These are phyloP conservation scores for Ceratobasidium sp. DNA, from an alignment of 1,284 basidiomycete genomes.

Conservation along the genomic window DNA sequence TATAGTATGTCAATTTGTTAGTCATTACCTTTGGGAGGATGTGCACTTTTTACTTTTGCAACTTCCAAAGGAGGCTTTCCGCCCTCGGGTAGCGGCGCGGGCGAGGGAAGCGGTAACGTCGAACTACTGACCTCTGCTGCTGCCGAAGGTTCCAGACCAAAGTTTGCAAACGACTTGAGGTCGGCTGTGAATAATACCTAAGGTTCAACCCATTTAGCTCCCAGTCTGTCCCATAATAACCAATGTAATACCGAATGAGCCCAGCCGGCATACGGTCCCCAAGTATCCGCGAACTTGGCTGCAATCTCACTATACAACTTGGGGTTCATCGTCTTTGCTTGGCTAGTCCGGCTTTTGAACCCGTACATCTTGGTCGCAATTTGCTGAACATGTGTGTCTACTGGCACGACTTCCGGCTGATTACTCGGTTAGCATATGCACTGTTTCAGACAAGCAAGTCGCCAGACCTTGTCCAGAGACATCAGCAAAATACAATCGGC, in stretches of 20 bases:
- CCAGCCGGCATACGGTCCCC: constrained; percentile 92
- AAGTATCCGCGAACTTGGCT: constrained; percentile 65
- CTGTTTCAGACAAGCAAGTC: not conserved
- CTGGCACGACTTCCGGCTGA: constrained; percentile 79
- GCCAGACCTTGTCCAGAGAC: constrained; percentile 85
- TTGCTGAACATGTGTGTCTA: constrained; percentile 91
- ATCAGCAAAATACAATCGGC: constrained; percentile 95
- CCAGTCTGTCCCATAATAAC: constrained; percentile 40
- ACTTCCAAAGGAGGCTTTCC: not conserved
- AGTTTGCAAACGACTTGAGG: constrained; percentile 57
- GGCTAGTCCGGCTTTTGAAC: constrained; percentile 59
- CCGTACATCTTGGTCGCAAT: constrained; percentile 86
- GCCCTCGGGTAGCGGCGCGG: not conserved
- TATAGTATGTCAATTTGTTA: too few relatives aligned
- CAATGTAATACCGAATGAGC: constrained; percentile 76
- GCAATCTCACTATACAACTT: constrained; percentile 81
- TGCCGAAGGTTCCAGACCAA: constrained; percentile 51
- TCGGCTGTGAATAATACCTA: constrained; percentile 61
- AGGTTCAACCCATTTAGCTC: constrained; percentile 39
- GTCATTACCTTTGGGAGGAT: not conserved
- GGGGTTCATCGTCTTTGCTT: constrained; percentile 69
- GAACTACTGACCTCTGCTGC: constrained; percentile 5
- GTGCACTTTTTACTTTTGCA: not conserved
- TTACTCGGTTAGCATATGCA: constrained; percentile 21
- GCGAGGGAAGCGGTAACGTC: constrained; percentile 15